Evolutionary conservation across 2,329 filamentous ascomycete species (phyloP).

Genomic region (Colletotrichum truncatum): DNA sequence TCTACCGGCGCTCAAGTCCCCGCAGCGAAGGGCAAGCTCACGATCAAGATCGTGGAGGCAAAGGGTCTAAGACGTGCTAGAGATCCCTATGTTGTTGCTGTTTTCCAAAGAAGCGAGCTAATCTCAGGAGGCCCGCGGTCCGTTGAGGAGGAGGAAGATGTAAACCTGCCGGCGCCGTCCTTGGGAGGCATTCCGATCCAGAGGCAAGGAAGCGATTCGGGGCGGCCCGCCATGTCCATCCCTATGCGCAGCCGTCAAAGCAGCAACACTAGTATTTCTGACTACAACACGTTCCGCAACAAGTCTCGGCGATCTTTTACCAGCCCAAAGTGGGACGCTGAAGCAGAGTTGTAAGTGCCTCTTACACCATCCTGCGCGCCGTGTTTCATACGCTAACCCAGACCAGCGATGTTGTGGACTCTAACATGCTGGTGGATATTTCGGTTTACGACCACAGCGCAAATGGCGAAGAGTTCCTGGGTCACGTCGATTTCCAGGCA

Average conservation of each 20-base stretch:
- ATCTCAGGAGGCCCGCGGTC: conserved; percentile 86
- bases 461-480: conserved; percentile 88
- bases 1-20: conserved; percentile 69
- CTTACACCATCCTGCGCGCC: background rate
- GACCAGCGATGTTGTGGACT: conserved; percentile 87
- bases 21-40: conserved; percentile 84
- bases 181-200: conserved; percentile 68
- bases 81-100: conserved; percentile 94
- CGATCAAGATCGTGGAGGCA: conserved; percentile 88
- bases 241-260: conserved; percentile 97
- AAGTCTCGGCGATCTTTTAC: conserved; percentile 72
- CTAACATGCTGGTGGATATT: conserved; percentile 89
- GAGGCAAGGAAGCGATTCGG: conserved; percentile 81
- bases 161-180: conserved; percentile 53
- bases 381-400: conserved; percentile 11
- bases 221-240: conserved; percentile 86
- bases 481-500: conserved; percentile 84
- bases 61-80: conserved; percentile 82
- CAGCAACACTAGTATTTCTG: conserved; percentile 87
- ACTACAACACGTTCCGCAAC: conserved; percentile 69
- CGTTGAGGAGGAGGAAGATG: conserved; percentile 68
- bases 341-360: conserved; percentile 93
- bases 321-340: conserved; percentile 94
- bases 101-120: conserved; percentile 96
- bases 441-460: conserved; percentile 89